Evolutionary conservation across 805 yeast species (phyloP), one percentile per base, ranked within the genome.

Genomic region (Scheffersomyces coipomensis): DNA sequence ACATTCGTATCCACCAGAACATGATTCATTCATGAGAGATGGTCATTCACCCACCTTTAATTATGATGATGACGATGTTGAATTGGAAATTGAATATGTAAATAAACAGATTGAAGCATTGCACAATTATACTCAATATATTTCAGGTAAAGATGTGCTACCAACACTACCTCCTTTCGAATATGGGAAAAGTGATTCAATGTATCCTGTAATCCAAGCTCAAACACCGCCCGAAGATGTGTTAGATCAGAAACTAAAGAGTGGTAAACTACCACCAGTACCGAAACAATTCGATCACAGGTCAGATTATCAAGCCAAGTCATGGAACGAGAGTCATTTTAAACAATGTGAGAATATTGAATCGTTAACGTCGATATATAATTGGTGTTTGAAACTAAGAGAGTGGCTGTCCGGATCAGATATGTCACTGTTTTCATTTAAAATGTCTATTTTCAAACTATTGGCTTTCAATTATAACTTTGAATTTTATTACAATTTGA

Each of bases 351-450:
- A 53, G 2, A 58, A 60, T 25, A 71, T 79, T 3, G 71, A 75
- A 61, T 64, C 75, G 0, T 45, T 82, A 11, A 70, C 74, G 0
- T 67, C 66, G 15, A 60, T 81, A 3, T 80, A 76, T 49, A 52
- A 58, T 22, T 81, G 87, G 87, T 73, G 81, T 25, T 63, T 71
- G 38, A 62, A 73, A 22, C 62, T 78, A 36, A 60, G 61, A 22
- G 65, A 62, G 18, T 81, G 86, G 85, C 66, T 76, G 15, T 76
- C 74, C 33, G 79, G 72, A 37, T 69, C 60, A 51, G 51, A 62
- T 7, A 71, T 82, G n/a, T 65, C 79, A 1, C 66, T 64, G 26
- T 55, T 66, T 11, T 85, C 78, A 49, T 75, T 79, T 44, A 71
- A 73, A 40, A 78, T 74, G 47, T 70, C 81, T 13, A 69, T 81